Base-by-base conservation (phyloP, 148 eudicot species). In the Bassia scoparia region DNA sequence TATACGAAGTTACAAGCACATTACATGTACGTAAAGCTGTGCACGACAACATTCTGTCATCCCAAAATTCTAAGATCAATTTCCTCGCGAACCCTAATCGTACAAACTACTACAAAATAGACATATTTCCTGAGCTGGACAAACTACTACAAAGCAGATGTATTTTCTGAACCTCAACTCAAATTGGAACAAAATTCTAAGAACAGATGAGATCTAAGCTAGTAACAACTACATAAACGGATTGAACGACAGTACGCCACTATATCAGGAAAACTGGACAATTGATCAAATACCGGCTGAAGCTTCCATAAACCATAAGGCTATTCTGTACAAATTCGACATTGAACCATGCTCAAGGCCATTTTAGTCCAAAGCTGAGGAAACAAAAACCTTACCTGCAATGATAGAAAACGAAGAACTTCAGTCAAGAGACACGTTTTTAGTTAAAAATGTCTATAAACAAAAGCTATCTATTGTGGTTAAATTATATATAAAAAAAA, bases 181-280 rank as follows among this genome's bases (percentile, higher is more conserved):
- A 43, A 3, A 20, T 18, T 31, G 14, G 29, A 35, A 35, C 62
- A 35, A 64, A 17, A 16, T 30, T 21, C 33, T 54, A 12, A 20
- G 12, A 53, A 34, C 20, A 20, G 9, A 63, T 31, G 38, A 43
- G 71, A 66, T 54, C 71, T 74, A 74, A 2, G 20, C 78, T 75
- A 29, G 14, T 38, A 35, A 66, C n/a, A 29, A n/a, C 16, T 55
- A 44, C 67, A 44, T 58, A 46, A 67, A 66, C 18, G 52, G 37
- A n/a, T n/a, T n/a, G n/a, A n/a, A n/a, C n/a, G n/a, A n/a, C n/a
- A n/a, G n/a, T n/a, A 11, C 33, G 33, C 12, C 46, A 30, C 26
- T 50, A 23, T 20, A 30, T 63, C 44, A 27, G 68, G 46, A 61
- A 62, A 26, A 13, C 50, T 64, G 38, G 64, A 35, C 71, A 63